Evolutionary conservation across 441 rosid species (phyloP).

Genomic region (Manihot esculenta): DNA sequence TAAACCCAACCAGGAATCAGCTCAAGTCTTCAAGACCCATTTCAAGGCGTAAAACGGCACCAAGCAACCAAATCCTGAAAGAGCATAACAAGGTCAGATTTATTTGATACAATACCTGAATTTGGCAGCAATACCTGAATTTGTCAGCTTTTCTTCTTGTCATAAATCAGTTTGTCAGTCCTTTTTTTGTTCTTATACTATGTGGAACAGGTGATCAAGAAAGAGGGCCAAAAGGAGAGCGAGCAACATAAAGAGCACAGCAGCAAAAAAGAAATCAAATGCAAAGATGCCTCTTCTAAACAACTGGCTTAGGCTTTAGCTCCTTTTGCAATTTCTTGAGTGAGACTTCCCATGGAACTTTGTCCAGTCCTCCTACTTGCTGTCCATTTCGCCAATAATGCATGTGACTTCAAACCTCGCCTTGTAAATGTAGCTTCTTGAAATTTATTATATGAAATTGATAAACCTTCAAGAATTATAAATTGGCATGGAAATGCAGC

Average conservation of each 20-base stretch:
- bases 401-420: not conserved
- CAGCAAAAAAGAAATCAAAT: slow-evolving; percentile 25
- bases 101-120: not conserved
- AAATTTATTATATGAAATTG: not conserved
- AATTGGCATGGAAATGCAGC: not conserved
- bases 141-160: not conserved
- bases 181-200: not conserved
- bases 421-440: not conserved
- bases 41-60: slow-evolving; percentile 47
- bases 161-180: not conserved
- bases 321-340: not conserved
- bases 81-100: slow-evolving; percentile 41
- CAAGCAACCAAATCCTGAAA: slow-evolving; percentile 42
- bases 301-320: not conserved
- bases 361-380: not conserved
- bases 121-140: not conserved
- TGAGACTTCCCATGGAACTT: not conserved
- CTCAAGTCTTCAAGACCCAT: slow-evolving; percentile 35
- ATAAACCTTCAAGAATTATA: not conserved
- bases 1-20: slow-evolving; percentile 29
- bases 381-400: not conserved
- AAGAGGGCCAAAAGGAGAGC: slow-evolving; percentile 31
- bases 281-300: slow-evolving; percentile 14
- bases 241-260: slow-evolving; percentile 37
- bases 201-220: slow-evolving; percentile 39